Evolutionary conservation across 768 basidiomycete species (phyloP).

Genomic region (Leccinum arenicola): DNA sequence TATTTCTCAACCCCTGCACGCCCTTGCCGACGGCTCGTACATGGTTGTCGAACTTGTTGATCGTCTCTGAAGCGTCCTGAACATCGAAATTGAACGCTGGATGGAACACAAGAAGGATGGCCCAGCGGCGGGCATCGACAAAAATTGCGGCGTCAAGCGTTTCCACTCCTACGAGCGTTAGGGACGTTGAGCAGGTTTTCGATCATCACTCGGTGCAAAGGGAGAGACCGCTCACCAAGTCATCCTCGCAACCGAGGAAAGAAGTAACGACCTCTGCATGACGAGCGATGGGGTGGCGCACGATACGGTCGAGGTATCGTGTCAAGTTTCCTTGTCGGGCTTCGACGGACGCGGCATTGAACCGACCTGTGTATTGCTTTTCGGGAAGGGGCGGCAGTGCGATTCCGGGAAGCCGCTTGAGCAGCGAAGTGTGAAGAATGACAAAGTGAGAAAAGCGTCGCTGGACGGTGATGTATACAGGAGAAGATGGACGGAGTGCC

Average conservation of each 20-base stretch:
- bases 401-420: constrained; percentile 68
- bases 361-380: constrained; percentile 80
- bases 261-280: constrained; percentile 78
- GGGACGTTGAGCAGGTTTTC: constrained; percentile 1
- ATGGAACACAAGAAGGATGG: constrained; percentile 82
- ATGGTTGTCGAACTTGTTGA: constrained; percentile 64
- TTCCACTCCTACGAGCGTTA: constrained; percentile 61
- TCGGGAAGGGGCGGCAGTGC: constrained; percentile 81
- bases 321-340: constrained; percentile 79
- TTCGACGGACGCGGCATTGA: constrained; percentile 80
- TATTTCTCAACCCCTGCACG: constrained; percentile 61
- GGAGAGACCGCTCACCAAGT: constrained; percentile 50
- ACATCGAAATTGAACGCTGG: constrained; percentile 81
- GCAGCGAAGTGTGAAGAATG: constrained; percentile 68
- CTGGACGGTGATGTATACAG: constrained; percentile 67
- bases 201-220: not conserved
- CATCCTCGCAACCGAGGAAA: constrained; percentile 76
- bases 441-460: constrained; percentile 86
- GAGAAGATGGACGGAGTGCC: constrained; percentile 29
- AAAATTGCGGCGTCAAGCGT: constrained; percentile 55
- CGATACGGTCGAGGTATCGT: constrained; percentile 67
- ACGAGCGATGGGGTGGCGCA: constrained; percentile 72
- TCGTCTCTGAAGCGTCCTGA: constrained; percentile 60
- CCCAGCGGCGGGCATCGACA: constrained; percentile 63
- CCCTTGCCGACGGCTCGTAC: constrained; percentile 64